Conservation (phyloP, 495 filamentous ascomycete species). For the Trichoderma orchidacearum region DNA sequence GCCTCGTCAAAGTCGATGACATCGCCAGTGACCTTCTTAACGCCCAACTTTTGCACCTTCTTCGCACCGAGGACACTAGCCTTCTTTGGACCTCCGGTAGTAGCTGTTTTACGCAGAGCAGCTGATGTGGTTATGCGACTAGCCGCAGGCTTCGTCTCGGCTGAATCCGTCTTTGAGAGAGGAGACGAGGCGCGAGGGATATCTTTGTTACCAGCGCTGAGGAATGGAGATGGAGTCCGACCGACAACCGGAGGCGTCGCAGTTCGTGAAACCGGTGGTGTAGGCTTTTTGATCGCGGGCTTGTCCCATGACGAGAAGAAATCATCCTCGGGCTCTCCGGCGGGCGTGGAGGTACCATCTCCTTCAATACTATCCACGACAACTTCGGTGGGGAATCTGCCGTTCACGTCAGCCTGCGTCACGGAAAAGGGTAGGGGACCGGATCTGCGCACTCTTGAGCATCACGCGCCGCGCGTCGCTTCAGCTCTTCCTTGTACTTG, state of each 20-base stretch:
- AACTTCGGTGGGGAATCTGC: slow-evolving; percentile 70
- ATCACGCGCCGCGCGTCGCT: slow-evolving; percentile 67
- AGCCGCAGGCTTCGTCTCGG: slow-evolving; percentile 33
- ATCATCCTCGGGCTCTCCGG: slow-evolving; percentile 71
- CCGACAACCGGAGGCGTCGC: slow-evolving; percentile 75
- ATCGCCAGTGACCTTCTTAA: slow-evolving; percentile 72
- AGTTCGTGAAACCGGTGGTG: slow-evolving; percentile 83
- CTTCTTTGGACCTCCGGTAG: slow-evolving; percentile 52
- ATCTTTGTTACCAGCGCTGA: slow-evolving; percentile 60
- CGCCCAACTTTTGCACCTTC: slow-evolving; percentile 69
- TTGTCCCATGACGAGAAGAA: slow-evolving; percentile 99
- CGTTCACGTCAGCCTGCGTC: slow-evolving; percentile 9
- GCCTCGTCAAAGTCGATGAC: slow-evolving; percentile 92
- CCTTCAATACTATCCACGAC: slow-evolving; percentile 60
- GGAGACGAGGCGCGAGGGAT: slow-evolving; percentile 67
- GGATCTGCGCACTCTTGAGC: slow-evolving; percentile 51
- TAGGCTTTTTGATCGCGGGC: slow-evolving; percentile 91
- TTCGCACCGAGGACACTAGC: slow-evolving; percentile 78
- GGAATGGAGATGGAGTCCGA: slow-evolving; percentile 77
- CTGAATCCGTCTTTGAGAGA: slow-evolving; percentile 44
- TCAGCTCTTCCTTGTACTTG: slow-evolving; percentile 95
- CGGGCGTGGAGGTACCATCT: slow-evolving; percentile 56
- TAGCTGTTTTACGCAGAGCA: slow-evolving; percentile 58
- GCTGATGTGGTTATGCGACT: slow-evolving; percentile 62
- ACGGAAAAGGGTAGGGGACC: neutral